These are phyloP conservation scores for Ottelia alismoides DNA, from an alignment of 106 monocot genomes.

Conservation along the genomic window DNA sequence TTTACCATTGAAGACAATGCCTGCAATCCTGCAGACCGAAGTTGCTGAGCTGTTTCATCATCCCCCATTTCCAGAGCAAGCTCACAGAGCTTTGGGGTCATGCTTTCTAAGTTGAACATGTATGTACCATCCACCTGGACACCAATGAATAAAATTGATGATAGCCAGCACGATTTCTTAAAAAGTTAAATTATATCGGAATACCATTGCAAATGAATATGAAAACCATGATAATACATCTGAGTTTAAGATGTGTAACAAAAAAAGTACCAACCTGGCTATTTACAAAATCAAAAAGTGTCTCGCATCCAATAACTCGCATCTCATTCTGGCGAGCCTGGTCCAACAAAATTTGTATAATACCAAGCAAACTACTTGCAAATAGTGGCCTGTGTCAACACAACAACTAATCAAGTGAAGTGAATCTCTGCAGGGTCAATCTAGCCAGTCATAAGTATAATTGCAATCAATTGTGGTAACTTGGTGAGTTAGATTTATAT, in stretches of 20 bases:
- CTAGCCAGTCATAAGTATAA: too few relatives aligned
- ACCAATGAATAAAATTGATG: constrained; percentile 11
- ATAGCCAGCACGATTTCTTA: too few relatives aligned
- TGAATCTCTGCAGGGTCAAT: too few relatives aligned
- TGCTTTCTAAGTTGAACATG: constrained; percentile 86
- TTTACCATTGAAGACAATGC: constrained; percentile 84
- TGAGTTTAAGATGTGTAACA: too few relatives aligned
- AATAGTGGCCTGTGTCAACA: constrained; percentile 89
- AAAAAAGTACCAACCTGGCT: constrained; percentile 42
- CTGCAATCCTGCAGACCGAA: constrained; percentile 72
- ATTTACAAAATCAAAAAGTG: constrained; percentile 83
- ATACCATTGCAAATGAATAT: too few relatives aligned
- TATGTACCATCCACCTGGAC: constrained; percentile 70
- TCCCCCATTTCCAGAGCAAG: constrained; percentile 65
- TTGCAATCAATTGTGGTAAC: too few relatives aligned
- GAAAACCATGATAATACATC: too few relatives aligned
- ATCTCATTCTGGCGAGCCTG: constrained; percentile 79
- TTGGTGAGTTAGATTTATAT: too few relatives aligned
- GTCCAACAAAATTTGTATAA: constrained; percentile 68
- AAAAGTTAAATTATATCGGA: too few relatives aligned
- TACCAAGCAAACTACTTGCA: constrained; percentile 73
- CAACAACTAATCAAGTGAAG: too few relatives aligned
- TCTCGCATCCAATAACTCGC: constrained; percentile 59
- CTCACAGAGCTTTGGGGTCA: constrained; percentile 76
- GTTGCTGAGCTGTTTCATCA: constrained; percentile 26